Percentiles rank a stretch among this genome's conserved stretches.
Conservation (phyloP, 345 rosid genomes). For the Syzygium oleosum region DNA sequence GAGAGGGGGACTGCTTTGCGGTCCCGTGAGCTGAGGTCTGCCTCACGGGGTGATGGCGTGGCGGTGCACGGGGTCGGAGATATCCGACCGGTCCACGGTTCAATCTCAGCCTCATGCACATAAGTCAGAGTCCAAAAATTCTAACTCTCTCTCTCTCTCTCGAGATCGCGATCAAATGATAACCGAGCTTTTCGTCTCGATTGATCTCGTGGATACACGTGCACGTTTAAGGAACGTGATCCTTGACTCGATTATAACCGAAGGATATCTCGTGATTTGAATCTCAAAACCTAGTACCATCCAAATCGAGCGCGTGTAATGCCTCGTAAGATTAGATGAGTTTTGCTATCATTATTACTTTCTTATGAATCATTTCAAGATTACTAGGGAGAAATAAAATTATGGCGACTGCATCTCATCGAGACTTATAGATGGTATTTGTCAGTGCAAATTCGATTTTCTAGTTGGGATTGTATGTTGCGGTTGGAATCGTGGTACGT, state of each 20-base stretch:
- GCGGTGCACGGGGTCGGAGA: not conserved
- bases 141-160: not conserved
- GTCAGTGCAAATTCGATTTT: no score
- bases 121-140: not conserved
- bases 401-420: not conserved
- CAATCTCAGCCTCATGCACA: not conserved
- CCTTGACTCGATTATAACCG: accelerated
- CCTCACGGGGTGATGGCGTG: not conserved
- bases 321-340: not conserved
- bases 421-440: not conserved
- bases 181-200: not conserved
- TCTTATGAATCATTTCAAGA: not conserved
- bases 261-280: accelerated
- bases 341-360: not conserved
- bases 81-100: not conserved
- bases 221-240: accelerated
- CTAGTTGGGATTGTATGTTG: no score
- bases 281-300: no score
- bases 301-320: not conserved
- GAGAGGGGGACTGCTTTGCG: not conserved
- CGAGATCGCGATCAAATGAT: not conserved
- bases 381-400: not conserved
- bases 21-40: not conserved
- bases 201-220: not conserved
- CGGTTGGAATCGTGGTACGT: no score